phyloP scores from a whole-genome alignment of 495 filamentous ascomycete genomes.

The Xylaria nigripes region DNA sequence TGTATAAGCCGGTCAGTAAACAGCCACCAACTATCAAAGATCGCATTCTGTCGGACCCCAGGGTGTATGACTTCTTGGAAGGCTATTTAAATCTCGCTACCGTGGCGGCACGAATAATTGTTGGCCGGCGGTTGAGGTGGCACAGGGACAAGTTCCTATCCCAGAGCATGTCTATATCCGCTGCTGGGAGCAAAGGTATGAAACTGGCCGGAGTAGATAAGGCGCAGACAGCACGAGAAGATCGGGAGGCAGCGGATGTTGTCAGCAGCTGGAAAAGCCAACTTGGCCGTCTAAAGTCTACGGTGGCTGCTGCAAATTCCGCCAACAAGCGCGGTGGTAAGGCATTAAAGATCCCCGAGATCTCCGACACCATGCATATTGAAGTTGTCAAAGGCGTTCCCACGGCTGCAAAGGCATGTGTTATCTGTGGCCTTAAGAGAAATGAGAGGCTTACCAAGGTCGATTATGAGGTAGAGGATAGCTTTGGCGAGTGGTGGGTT shows the following conservation, averaged over 20 bases:
- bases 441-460: conserved; percentile 71
- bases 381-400: conserved; percentile 55
- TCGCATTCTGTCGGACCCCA: conserved; percentile 47
- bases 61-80: conserved; percentile 47
- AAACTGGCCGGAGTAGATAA: conserved; percentile 78
- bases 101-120: conserved; percentile 71
- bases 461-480: conserved; percentile 74
- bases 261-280: conserved; percentile 63
- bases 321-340: conserved; percentile 19
- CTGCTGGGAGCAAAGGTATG: conserved; percentile 70
- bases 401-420: conserved; percentile 68
- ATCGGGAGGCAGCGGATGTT: conserved; percentile 76
- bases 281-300: conserved; percentile 52
- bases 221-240: conserved; percentile 70
- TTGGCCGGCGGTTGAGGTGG: conserved; percentile 80
- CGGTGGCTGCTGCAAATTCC: conserved; percentile 46
- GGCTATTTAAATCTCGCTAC: conserved; percentile 49
- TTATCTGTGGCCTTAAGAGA: conserved; percentile 78
- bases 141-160: conserved; percentile 77
- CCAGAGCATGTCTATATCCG: conserved; percentile 82
- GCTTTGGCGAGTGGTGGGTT: conserved; percentile 93
- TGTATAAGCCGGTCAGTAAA: conserved; percentile 49
- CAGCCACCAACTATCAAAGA: conserved; percentile 47
- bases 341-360: conserved; percentile 54
- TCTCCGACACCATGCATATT: conserved; percentile 54